A percentile compares a stretch with the other conserved stretches of the same genome.
Conservation (phyloP, 1,284 basidiomycete species). For the Pholiota adiposa region DNA sequence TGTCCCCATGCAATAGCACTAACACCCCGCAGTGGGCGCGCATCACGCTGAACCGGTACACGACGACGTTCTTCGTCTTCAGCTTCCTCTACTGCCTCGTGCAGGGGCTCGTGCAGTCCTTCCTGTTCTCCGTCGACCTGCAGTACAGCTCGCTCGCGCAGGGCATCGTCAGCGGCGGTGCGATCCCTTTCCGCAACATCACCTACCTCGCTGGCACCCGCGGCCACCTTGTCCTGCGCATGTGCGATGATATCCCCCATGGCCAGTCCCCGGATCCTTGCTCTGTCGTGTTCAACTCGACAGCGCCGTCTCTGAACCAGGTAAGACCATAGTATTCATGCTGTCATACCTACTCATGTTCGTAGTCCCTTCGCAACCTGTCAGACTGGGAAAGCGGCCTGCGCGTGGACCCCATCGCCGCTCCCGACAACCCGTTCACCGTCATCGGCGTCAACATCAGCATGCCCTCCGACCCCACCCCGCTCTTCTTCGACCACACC, state of each 20-base stretch:
- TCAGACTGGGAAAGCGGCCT: conserved; percentile 19
- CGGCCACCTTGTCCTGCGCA: conserved; percentile 38
- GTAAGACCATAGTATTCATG: no score
- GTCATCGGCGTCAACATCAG: conserved; percentile 21
- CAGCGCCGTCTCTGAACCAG: conserved; percentile 1
- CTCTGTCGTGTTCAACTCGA: conserved; percentile 36
- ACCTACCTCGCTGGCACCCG: conserved; percentile 40
- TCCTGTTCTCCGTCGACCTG: conserved; percentile 50
- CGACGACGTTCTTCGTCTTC: conserved; percentile 53
- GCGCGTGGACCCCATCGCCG: conserved; percentile 5
- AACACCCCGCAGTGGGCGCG: conserved; percentile 32
- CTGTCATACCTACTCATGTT: no score
- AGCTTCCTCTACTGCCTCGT: conserved; percentile 45
- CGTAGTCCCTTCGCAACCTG: neutral
- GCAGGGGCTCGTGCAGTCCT: conserved; percentile 52
- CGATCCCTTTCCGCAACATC: conserved; percentile 42
- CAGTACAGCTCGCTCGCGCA: conserved; percentile 42
- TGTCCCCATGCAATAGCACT: no score
- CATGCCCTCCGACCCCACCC: conserved; percentile 13
- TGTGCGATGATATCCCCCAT: conserved; percentile 53
- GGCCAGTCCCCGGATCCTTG: conserved; percentile 33
- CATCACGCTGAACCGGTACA: conserved; percentile 42
- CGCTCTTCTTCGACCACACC: conserved; percentile 34
- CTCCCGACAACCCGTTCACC: conserved; percentile 3
- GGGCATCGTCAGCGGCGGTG: conserved; percentile 40